phyloP scores from a whole-genome alignment of 495 filamentous ascomycete species.

The Lasiosphaeris hirsuta region DNA sequence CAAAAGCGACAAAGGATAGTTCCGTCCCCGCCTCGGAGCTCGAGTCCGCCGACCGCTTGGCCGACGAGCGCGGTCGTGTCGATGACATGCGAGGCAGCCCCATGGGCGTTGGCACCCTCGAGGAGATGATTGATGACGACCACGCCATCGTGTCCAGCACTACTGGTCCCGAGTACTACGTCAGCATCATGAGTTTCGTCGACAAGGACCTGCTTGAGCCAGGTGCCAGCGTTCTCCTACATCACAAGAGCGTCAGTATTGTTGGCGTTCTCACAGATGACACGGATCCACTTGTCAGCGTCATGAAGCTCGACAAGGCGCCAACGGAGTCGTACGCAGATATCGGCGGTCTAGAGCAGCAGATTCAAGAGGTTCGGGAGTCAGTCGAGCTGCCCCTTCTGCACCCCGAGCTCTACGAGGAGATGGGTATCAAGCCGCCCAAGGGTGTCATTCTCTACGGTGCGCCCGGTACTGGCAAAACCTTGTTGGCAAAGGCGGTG shows the following conservation, averaged over 20 bases:
- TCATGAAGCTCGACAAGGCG: conserved; percentile 99
- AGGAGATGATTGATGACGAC: conserved; percentile 99
- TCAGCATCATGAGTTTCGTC: conserved; percentile 99
- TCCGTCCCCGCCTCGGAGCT: conserved; percentile 56
- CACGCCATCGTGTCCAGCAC: conserved; percentile 98
- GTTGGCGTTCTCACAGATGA: conserved; percentile 97
- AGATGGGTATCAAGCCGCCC: conserved; percentile 99
- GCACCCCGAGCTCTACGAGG: conserved; percentile 97
- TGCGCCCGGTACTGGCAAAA: conserved; percentile 96
- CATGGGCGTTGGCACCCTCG: conserved; percentile 96
- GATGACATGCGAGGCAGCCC: conserved; percentile 98
- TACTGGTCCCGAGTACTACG: conserved; percentile 97
- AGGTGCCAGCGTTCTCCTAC: conserved; percentile 89
- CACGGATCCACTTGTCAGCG: conserved; percentile 89
- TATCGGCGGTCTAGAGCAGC: conserved; percentile 90
- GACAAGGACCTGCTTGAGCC: conserved; percentile 98
- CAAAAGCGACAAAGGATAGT: conserved; percentile 74
- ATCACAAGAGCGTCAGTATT: conserved; percentile 97
- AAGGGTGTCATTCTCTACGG: conserved; percentile 99
- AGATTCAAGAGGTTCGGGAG: conserved; percentile 97
- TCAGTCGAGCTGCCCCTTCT: conserved; percentile 94
- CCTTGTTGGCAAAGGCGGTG: conserved; percentile 93
- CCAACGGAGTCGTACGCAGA: conserved; percentile 98
- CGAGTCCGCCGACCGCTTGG: conserved; percentile 70
- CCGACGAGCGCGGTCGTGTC: conserved; percentile 91